Base-by-base conservation (phyloP, 2,329 filamentous ascomycete species). In the Apiospora marii region DNA sequence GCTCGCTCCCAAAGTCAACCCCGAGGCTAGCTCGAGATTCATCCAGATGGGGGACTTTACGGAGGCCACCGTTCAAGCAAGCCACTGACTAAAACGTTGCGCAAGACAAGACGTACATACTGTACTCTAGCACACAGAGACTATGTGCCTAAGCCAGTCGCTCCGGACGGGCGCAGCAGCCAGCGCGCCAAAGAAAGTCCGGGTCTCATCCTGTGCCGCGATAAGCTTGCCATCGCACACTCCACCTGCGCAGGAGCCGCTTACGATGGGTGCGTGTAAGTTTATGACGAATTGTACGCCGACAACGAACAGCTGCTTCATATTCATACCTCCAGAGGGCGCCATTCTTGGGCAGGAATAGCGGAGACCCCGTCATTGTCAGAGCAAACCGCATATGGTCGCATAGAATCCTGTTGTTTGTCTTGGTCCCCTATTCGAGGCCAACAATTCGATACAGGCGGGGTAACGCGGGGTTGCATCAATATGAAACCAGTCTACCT, bases 401-500 rank as follows among this genome's bases (percentile, higher is more conserved):
- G 19, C 3, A 41, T n/a, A n/a, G 8, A 41, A 64, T 6, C 41
- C 19, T 10, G 58, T 41, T n/a, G 58, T 41, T n/a, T 41, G 3
- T 41, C 19, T 7, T 22, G 4, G 13, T 58, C 19, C 58, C 58
- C 58, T 64, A 41, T 30, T 64, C 22, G 19, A 16, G 19, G n/a
- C 30, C 53, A n/a, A 41, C 34, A 22, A 64, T 22, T n/a, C 58
- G 19, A 41, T 19, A 41, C 58, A 41, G 37, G 58, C 58, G 58
- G 58, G 58, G 58, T 64, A 41, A 41, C 58, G 34, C 19, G 34
- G 58, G 58, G 58, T 64, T 12, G 58, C 34, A 41, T n/a, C 22
- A 64, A 41, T 34, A 22, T 64, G 58, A 64, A 64, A 64, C 58
- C 58, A 10, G 22, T 34, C 58, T 41, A 64, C 58, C 58, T 41